A percentile compares a stretch with the other conserved stretches of the same genome.
phyloP scores from a whole-genome alignment of 2,329 filamentous ascomycete genomes.

The Alternaria sp. region DNA sequence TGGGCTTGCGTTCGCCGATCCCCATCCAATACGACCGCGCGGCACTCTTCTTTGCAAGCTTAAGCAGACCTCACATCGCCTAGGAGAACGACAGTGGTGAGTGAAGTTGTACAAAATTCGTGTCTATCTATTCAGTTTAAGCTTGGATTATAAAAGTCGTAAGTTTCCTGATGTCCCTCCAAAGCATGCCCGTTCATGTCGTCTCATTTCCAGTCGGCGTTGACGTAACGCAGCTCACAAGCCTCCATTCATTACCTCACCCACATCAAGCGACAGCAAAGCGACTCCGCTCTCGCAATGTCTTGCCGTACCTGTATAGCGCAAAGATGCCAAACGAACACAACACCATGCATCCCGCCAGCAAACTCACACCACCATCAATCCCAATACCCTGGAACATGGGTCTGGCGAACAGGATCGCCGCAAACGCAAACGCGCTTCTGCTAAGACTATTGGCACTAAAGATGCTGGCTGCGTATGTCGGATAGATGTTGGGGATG shows the following conservation, averaged over 20 bases:
- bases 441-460: conserved; percentile 68
- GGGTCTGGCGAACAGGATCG: conserved; percentile 65
- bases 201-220: neutral
- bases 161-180: neutral
- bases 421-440: conserved; percentile 62
- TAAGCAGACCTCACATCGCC: neutral
- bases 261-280: conserved; percentile 54
- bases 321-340: conserved; percentile 62
- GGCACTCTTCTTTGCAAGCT: conserved; percentile 5
- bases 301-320: conserved; percentile 63
- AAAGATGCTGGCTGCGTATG: conserved; percentile 55
- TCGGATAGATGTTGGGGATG: conserved; percentile 68
- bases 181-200: neutral
- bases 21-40: conserved; percentile 2
- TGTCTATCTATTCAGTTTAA: neutral
- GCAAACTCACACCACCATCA: conserved; percentile 62
- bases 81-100: neutral
- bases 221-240: neutral
- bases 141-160: neutral
- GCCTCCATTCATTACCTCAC: neutral
- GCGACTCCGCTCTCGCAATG: conserved; percentile 62
- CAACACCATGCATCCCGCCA: conserved; percentile 55
- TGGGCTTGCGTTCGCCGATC: conserved; percentile 11
- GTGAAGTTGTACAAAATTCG: neutral
- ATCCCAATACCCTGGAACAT: conserved; percentile 66